phyloP scores from a whole-genome alignment of 2,329 filamentous ascomycete species.

The Epichloe hybrida region DNA sequence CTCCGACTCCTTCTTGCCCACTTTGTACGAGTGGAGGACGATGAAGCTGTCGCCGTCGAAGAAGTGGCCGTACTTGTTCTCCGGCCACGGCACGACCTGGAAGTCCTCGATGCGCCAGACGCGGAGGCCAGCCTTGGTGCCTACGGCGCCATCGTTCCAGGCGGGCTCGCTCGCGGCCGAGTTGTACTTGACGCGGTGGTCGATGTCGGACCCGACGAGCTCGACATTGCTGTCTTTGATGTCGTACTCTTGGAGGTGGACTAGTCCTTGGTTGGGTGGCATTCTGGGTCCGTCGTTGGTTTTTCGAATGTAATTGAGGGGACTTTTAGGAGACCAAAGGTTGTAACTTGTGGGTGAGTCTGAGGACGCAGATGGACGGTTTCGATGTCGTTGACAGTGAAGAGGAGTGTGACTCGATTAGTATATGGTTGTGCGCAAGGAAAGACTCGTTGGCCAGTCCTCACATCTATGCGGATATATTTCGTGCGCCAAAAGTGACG shows the following conservation, averaged over 20 bases:
- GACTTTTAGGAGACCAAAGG: too few relatives aligned
- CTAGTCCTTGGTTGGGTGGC: conserved; percentile 47
- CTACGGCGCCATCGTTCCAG: conserved; percentile 47
- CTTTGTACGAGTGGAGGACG: conserved; percentile 44
- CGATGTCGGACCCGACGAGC: conserved; percentile 48
- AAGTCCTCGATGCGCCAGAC: conserved; percentile 59
- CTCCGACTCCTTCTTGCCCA: conserved; percentile 27
- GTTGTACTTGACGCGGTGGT: conserved; percentile 55
- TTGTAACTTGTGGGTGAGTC: too few relatives aligned
- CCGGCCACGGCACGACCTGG: conserved; percentile 47
- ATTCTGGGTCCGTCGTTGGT: conserved; percentile 23
- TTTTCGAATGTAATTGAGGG: too few relatives aligned
- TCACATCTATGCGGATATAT: too few relatives aligned
- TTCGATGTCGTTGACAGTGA: too few relatives aligned
- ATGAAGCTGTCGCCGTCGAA: conserved; percentile 58
- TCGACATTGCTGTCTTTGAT: conserved; percentile 57
- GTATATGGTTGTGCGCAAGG: too few relatives aligned
- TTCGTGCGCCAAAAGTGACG: too few relatives aligned
- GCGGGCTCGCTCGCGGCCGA: conserved; percentile 52
- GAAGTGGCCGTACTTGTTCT: conserved; percentile 43
- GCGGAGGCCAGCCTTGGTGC: conserved; percentile 37
- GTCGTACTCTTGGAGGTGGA: conserved; percentile 51
- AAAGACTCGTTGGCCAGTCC: too few relatives aligned
- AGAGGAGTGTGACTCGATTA: too few relatives aligned
- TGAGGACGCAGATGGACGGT: too few relatives aligned